These are phyloP conservation scores for Tuber indicum DNA, from an alignment of 495 filamentous ascomycete species.

Conservation along the genomic window DNA sequence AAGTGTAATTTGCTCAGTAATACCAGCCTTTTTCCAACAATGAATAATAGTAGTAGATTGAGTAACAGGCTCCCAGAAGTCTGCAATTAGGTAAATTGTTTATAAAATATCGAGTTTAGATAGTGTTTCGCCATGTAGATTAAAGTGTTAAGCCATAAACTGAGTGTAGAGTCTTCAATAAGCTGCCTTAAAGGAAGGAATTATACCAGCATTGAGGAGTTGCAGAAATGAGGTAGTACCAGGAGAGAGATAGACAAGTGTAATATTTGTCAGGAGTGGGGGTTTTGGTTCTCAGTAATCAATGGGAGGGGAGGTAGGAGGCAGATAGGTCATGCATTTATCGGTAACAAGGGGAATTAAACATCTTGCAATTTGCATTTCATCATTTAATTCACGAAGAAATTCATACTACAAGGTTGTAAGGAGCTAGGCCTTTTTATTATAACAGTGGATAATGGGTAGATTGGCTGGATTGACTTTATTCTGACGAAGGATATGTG, in stretches of 20 bases:
- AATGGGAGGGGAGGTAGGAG: slow-evolving; percentile 20
- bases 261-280: slow-evolving; percentile 31
- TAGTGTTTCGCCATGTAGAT: slow-evolving; percentile 6
- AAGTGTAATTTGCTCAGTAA: too few species aligned
- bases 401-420: slow-evolving; percentile 35
- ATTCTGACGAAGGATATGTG: slow-evolving; percentile 20
- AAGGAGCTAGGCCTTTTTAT: slow-evolving; percentile 18
- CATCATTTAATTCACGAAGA: slow-evolving; percentile 23
- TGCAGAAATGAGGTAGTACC: slow-evolving; percentile 27
- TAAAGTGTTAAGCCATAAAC: slow-evolving; percentile 18
- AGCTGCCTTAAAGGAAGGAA: slow-evolving; percentile 23
- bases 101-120: slow-evolving; percentile 22
- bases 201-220: slow-evolving; percentile 25
- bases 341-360: slow-evolving; percentile 30
- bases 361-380: slow-evolving; percentile 21
- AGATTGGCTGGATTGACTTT: slow-evolving; percentile 33
- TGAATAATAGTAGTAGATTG: slow-evolving; percentile 21
- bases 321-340: slow-evolving; percentile 29
- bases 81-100: slow-evolving; percentile 26
- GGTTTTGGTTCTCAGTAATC: slow-evolving; percentile 30
- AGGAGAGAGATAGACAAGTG: slow-evolving; percentile 29
- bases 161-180: slow-evolving; percentile 25
- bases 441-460: slow-evolving; percentile 31
- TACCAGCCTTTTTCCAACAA: too few species aligned
- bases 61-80: slow-evolving; percentile 21